Conservation (phyloP, 495 filamentous ascomycete species). For the Tuber borchii region DNA sequence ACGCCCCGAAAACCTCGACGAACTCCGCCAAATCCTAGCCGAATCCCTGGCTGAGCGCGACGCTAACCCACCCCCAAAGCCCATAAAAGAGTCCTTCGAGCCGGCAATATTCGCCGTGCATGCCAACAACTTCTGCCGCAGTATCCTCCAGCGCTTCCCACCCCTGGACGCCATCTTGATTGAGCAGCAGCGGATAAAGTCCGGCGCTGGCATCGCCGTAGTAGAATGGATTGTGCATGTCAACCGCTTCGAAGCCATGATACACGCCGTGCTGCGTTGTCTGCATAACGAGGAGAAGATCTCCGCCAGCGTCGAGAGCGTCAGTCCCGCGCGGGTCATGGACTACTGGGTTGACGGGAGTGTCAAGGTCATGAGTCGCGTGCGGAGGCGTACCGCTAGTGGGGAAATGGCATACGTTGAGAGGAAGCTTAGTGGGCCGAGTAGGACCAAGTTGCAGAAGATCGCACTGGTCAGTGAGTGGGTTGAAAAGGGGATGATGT, state of each 20-base stretch:
- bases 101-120: conserved; percentile 54
- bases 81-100: conserved; percentile 48
- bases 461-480: conserved; percentile 57
- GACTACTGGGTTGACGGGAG: conserved; percentile 22
- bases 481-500: conserved; percentile 46
- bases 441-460: conserved; percentile 56
- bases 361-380: conserved; percentile 15
- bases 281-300: conserved; percentile 45
- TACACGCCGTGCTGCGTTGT: conserved; percentile 67
- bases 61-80: conserved; percentile 28
- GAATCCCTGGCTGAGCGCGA: conserved; percentile 8
- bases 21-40: conserved; percentile 7
- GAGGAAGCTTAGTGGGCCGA: conserved; percentile 34
- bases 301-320: conserved; percentile 23
- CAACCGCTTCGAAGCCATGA: conserved; percentile 82
- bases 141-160: conserved; percentile 49
- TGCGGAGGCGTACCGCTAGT: conserved; percentile 41
- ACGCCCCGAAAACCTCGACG: neutral
- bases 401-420: conserved; percentile 45
- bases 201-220: conserved; percentile 56
- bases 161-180: conserved; percentile 71
- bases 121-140: conserved; percentile 57
- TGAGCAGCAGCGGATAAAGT: conserved; percentile 83
- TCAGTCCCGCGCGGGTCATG: conserved; percentile 25
- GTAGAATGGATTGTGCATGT: conserved; percentile 88